Base-by-base conservation (phyloP, 2,329 filamentous ascomycete genomes). In the Arthrinium puccinioides region DNA sequence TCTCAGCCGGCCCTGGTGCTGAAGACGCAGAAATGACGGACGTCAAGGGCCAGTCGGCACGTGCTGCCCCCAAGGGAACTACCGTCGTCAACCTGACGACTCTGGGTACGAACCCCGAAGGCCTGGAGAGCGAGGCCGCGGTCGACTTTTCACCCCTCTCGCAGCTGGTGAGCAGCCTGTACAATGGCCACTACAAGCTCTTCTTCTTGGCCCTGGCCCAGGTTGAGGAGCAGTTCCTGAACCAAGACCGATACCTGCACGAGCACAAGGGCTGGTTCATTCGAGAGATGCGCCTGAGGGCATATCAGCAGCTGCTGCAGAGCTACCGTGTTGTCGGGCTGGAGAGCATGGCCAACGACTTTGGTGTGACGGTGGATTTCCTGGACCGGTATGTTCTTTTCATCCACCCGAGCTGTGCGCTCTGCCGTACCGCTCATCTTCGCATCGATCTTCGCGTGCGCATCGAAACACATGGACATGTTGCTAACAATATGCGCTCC, bases 221-320 rank as follows among this genome's bases (percentile, higher is more conserved):
- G 9, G 92, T 97, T 2, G 92, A 98, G 69, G 87, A 94, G 63
- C 82, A 83, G 53, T 98, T 98, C 72, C 72, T 98, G 48, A 88
- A 81, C 49, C 87, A 92, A 59, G 92, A 98, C 59, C 85, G 92
- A 41, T 95, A 97, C 65, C 75, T 98, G 40, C 84, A 88, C 57
- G 92, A 98, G 72, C 92, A 98, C 70, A 86, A 87, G 61, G 82
- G 80, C 55, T 98, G 92, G 90, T 97, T 92, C 61, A 90, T 98
- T 51, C 84, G 92, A 36, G 92, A 98, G 73, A 98, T 98, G 92
- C 82, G 92, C 40, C 77, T 97, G 48, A 82, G 90, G 41, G 90
- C 87, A 24, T 98, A 98, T 68, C 87, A 95, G 63, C 92, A 98
- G 69, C 77, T 98, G 27, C 76, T 98, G 29, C 92, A 97, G 70